These are phyloP conservation scores for Tylopilus sp. DNA, from an alignment of 1,284 basidiomycete species.

Conservation along the genomic window DNA sequence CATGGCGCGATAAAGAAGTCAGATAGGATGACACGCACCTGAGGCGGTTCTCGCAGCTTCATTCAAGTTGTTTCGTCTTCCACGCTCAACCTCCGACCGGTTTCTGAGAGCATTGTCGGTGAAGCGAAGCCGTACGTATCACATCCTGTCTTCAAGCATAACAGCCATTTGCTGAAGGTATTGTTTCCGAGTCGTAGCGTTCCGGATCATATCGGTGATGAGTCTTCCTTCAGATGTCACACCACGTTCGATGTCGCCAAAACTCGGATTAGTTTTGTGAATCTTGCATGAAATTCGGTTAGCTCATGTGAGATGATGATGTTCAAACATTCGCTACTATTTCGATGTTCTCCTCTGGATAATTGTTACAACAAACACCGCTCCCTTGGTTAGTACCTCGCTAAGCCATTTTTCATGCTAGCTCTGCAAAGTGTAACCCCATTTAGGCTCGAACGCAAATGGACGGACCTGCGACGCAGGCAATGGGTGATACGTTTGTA, in stretches of 20 bases:
- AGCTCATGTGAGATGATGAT: slow-evolving; percentile 94
- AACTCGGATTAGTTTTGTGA: slow-evolving; percentile 41
- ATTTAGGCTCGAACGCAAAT: slow-evolving; percentile 71
- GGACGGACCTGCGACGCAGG: slow-evolving; percentile 28
- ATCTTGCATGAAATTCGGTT: slow-evolving; percentile 30
- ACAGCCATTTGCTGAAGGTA: not conserved
- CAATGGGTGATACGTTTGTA: slow-evolving; percentile 57
- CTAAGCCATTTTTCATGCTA: slow-evolving; percentile 96
- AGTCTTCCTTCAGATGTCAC: slow-evolving; percentile 45
- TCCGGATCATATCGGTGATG: slow-evolving; percentile 44
- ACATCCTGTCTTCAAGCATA: not conserved
- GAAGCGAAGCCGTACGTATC: slow-evolving; percentile 35
- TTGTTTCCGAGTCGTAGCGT: slow-evolving; percentile 31
- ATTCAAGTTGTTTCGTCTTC: slow-evolving; percentile 37
- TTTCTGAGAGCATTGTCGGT: slow-evolving; percentile 35
- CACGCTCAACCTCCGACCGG: slow-evolving; percentile 42
- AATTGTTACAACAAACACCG: slow-evolving; percentile 93
- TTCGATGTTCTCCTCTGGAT: too few species aligned
- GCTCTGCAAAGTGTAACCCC: slow-evolving; percentile 82
- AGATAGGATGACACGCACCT: too few species aligned
- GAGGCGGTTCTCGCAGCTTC: slow-evolving; percentile 40
- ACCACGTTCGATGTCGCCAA: slow-evolving; percentile 40
- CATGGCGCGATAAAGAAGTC: too few species aligned
- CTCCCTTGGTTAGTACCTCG: slow-evolving; percentile 71
- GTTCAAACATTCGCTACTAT: slow-evolving; percentile 92